These are phyloP conservation scores for Pilasporangium apinafurcum DNA, from an alignment of 352 stramenopile genomes.

Conservation along the genomic window DNA sequence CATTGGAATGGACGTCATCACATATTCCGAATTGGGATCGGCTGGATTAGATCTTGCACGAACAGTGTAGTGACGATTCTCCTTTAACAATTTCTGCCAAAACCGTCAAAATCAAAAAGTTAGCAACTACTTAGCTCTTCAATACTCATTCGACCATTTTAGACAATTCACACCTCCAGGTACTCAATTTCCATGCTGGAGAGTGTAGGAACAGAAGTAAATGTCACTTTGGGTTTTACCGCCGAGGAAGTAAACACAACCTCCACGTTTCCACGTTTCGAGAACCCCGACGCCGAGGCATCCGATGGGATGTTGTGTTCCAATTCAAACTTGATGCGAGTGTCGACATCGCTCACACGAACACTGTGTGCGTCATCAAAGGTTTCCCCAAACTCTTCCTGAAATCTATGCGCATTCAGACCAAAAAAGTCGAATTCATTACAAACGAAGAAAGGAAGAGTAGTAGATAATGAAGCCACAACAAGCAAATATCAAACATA, in stretches of 20 bases:
- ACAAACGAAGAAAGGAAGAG: neutral
- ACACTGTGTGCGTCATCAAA: slow-evolving; percentile 36
- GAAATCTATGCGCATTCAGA: slow-evolving; percentile 39
- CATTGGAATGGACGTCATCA: slow-evolving; percentile 74
- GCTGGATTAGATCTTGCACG: slow-evolving; percentile 52
- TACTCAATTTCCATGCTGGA: slow-evolving; percentile 34
- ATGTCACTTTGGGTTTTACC: slow-evolving; percentile 59
- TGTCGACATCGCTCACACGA: slow-evolving; percentile 24
- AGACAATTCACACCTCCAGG: slow-evolving; percentile 12
- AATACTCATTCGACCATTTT: neutral
- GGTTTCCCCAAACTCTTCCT: slow-evolving; percentile 62
- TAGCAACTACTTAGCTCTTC: neutral
- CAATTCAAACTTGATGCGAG: slow-evolving; percentile 49
- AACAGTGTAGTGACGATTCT: slow-evolving; percentile 59
- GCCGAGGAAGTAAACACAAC: slow-evolving; percentile 43
- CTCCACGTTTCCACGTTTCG: slow-evolving; percentile 46
- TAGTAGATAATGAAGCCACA: slow-evolving; percentile 2
- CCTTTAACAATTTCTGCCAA: slow-evolving; percentile 23
- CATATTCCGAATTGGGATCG: slow-evolving; percentile 54
- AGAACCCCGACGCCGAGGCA: slow-evolving; percentile 19
- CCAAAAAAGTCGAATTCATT: too few relatives aligned
- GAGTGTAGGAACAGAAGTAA: slow-evolving; percentile 40
- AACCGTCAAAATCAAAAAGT: neutral
- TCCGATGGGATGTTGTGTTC: slow-evolving; percentile 50
- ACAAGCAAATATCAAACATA: slow-evolving; percentile 14